Conservation (phyloP, 2,329 filamentous ascomycete genomes). For the Alternaria gansuensis region DNA sequence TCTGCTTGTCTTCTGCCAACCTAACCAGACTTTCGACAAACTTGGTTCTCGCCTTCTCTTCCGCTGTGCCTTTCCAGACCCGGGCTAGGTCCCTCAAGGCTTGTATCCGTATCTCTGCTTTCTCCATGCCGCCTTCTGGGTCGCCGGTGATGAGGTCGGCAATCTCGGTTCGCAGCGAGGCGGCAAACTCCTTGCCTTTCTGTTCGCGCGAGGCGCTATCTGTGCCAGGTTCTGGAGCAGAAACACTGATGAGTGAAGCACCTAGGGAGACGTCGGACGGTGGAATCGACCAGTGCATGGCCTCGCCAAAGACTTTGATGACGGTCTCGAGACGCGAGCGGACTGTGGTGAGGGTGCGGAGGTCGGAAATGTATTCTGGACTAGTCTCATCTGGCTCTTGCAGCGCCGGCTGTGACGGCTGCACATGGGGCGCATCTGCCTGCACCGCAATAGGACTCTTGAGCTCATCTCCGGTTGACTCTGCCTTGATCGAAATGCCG, state of each 20-base stretch:
- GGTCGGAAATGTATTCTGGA: slow-evolving; percentile 71
- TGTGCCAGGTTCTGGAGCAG: slow-evolving; percentile 77
- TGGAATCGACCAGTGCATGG: slow-evolving; percentile 93
- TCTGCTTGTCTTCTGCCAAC: slow-evolving; percentile 78
- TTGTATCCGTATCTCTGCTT: slow-evolving; percentile 77
- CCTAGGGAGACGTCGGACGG: slow-evolving; percentile 85
- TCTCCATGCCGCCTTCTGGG: slow-evolving; percentile 69
- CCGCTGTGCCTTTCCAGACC: slow-evolving; percentile 96
- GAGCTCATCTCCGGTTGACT: slow-evolving; percentile 12
- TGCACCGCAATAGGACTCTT: slow-evolving; percentile 10
- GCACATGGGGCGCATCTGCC: slow-evolving; percentile 9
- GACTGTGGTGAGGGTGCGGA: slow-evolving; percentile 84
- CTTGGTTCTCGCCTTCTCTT: slow-evolving; percentile 83
- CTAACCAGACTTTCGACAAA: slow-evolving; percentile 84
- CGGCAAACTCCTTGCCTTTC: slow-evolving; percentile 83
- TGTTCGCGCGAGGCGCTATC: slow-evolving; percentile 78
- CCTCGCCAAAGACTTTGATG: slow-evolving; percentile 89
- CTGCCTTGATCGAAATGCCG: slow-evolving; percentile 38
- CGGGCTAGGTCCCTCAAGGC: slow-evolving; percentile 76
- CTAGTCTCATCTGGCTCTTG: slow-evolving; percentile 26
- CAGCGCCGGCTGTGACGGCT: slow-evolving; percentile 2
- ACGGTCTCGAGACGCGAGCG: slow-evolving; percentile 86
- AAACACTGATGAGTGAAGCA: slow-evolving; percentile 89
- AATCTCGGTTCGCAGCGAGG: slow-evolving; percentile 75
- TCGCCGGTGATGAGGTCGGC: slow-evolving; percentile 68